Evolutionary conservation across 148 eudicot species (phyloP).

Genomic region (Silene uniflora): DNA sequence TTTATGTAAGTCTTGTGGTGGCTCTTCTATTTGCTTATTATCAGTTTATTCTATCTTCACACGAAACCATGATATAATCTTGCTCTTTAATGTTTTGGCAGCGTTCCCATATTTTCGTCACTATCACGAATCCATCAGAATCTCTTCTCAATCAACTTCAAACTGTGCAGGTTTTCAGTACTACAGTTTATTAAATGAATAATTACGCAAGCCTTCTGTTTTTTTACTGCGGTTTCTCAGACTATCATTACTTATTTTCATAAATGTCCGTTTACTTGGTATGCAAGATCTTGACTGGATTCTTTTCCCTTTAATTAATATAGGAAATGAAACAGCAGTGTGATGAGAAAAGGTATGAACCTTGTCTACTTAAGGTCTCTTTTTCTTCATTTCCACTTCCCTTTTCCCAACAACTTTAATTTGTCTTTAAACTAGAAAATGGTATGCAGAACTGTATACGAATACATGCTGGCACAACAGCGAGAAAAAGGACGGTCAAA

Average conservation of each 20-base stretch:
- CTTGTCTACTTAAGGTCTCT: not conserved
- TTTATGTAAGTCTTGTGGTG: conserved; percentile 57
- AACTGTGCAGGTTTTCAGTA: conserved; percentile 78
- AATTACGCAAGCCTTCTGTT: not conserved
- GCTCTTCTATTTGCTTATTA: not conserved
- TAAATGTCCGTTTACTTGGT: not conserved
- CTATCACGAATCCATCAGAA: conserved; percentile 87
- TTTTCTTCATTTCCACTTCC: not conserved
- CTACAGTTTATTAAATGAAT: conserved; percentile 4
- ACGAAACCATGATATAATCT: not conserved
- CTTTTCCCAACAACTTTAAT: conserved; percentile 6
- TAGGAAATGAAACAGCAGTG: conserved; percentile 94
- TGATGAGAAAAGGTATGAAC: conserved; percentile 79
- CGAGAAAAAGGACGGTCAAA: conserved; percentile 70
- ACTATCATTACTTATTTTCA: not conserved
- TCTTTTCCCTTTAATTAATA: conserved; percentile 22
- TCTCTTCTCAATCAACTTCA: conserved; percentile 90
- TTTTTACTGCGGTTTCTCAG: not conserved
- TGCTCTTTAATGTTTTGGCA: conserved; percentile 32
- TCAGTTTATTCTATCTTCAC: conserved; percentile 7
- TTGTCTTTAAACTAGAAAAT: conserved; percentile 20
- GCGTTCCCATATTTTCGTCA: conserved; percentile 73
- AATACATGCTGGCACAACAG: conserved; percentile 64
- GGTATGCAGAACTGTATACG: conserved; percentile 62
- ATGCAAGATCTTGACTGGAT: conserved; percentile 17